A percentile compares a stretch with the other conserved stretches of the same genome.
Evolutionary conservation across 108 stramenopile species (phyloP).

Genomic region (Cyclotella sp.): DNA sequence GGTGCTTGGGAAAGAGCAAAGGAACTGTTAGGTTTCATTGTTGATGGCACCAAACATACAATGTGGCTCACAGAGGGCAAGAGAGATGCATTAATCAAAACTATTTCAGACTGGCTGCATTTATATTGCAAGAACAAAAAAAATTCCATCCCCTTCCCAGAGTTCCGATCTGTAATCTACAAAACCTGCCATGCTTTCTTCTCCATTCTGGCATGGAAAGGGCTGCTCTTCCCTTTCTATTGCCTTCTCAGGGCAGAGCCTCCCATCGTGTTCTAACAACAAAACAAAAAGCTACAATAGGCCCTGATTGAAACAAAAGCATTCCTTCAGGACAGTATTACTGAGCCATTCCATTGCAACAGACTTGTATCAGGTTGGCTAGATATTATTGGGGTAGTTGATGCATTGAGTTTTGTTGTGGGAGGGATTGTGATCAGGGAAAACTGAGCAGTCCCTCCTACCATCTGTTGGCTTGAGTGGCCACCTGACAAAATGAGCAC

Average conservation of each 20-base stretch:
- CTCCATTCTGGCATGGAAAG: constrained; percentile 1
- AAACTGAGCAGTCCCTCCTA: not conserved
- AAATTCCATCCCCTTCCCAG: too few relatives aligned
- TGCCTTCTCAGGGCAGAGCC: constrained; percentile 40
- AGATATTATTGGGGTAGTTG: not conserved
- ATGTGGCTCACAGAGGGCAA: too few relatives aligned
- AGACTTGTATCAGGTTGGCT: not conserved
- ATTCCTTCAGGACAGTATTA: not conserved
- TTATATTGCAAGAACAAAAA: too few relatives aligned
- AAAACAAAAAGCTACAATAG: not conserved
- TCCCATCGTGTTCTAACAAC: not conserved
- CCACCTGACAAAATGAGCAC: not conserved
- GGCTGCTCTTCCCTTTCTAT: constrained; percentile 33
- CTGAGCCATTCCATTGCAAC: not conserved
- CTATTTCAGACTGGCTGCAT: too few relatives aligned
- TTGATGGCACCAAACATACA: too few relatives aligned
- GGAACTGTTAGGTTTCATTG: too few relatives aligned
- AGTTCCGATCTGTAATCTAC: too few relatives aligned
- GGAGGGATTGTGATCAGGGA: not conserved
- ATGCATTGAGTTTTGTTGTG: not conserved
- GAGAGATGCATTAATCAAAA: too few relatives aligned
- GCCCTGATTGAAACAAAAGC: not conserved
- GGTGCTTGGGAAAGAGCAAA: too few relatives aligned
- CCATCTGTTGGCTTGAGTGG: not conserved
- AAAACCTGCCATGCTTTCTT: constrained; percentile 13